Evolutionary conservation across 2,329 filamentous ascomycete species (phyloP), one percentile per base, ranked within the genome.

Genomic region (Aspergillus pseudoviridinutans): DNA sequence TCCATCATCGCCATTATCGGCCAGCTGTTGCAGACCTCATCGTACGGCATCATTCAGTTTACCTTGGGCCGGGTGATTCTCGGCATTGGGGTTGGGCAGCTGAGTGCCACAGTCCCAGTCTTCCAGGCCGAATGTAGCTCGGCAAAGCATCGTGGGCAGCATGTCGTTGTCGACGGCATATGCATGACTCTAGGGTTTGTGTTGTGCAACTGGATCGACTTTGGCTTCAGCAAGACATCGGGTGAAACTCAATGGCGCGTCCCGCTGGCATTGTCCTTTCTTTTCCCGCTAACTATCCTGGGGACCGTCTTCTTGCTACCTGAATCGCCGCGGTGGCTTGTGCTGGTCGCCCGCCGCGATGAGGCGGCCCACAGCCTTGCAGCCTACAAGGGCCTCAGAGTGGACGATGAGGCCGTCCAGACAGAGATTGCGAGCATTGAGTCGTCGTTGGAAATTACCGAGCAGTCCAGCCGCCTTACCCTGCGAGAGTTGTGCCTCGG

Each of bases 371-470:
- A 59, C 3, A 64, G 57, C 12, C 57, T 71, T 4, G 60, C 58
- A 1, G 27, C 44, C 14, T 59, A 68, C 3, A 58, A 57, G 17
- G 62, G 58, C 12, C 32, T 51, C 8, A 53, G 58, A 4, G 44
- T 47, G 6, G 71, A 79, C 10, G 69, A 75, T 2, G 68, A 73
- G 0, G 69, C 73, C 35, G 68, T 80, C 25, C 63, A 70, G 10
- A 68, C 71, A 2, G 81, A 82, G 60, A 70, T 83, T 3, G 70
- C 71, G 2, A 78, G 74, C 29, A 82, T 83, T 28, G 78, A 78
- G 55, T 71, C 73, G 0, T 77, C 78, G 2, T 63, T 78, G 17
- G 77, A 79, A 54, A 24, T 51, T 6, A 52, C 51, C 72, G 77
- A 54, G 75, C 77, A 4, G 66, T 66, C 38, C 61, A 69, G 72